phyloP scores from a whole-genome alignment of 306 rosid species.

The Senna tora region DNA sequence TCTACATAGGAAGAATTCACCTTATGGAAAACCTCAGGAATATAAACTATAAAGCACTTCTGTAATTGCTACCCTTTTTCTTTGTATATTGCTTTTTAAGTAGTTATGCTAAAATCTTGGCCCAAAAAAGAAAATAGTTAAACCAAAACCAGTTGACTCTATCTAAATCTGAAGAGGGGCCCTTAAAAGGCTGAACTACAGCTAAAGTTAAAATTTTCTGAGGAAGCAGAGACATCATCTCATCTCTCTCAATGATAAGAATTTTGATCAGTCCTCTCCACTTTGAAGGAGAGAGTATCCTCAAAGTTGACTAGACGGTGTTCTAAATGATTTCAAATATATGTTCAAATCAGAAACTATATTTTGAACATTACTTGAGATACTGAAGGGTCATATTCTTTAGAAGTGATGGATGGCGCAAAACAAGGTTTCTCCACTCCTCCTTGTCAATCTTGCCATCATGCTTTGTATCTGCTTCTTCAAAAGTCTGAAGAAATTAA shows the following conservation, averaged over 20 bases:
- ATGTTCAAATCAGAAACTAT: not conserved
- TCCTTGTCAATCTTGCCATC: constrained; percentile 98
- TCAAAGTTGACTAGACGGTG: constrained; percentile 1
- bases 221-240: not conserved
- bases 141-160: too few relatives aligned
- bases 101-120: too few relatives aligned
- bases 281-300: not conserved
- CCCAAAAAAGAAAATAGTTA: too few relatives aligned
- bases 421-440: constrained; percentile 96
- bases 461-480: constrained; percentile 99
- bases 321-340: not conserved
- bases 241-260: not conserved
- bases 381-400: constrained; percentile 98
- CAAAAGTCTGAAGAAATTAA: constrained; percentile 72
- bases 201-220: not conserved
- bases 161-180: too few relatives aligned
- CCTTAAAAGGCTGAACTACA: not conserved
- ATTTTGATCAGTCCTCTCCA: not conserved
- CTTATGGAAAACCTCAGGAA: too few relatives aligned
- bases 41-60: too few relatives aligned
- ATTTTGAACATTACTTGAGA: constrained; percentile 69
- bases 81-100: too few relatives aligned
- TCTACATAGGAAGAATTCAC: not conserved
- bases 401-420: constrained; percentile 93
- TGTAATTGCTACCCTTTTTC: too few relatives aligned